Evolutionary conservation across 495 filamentous ascomycete species (phyloP).

Genomic region (Penicillium cataractarum): DNA sequence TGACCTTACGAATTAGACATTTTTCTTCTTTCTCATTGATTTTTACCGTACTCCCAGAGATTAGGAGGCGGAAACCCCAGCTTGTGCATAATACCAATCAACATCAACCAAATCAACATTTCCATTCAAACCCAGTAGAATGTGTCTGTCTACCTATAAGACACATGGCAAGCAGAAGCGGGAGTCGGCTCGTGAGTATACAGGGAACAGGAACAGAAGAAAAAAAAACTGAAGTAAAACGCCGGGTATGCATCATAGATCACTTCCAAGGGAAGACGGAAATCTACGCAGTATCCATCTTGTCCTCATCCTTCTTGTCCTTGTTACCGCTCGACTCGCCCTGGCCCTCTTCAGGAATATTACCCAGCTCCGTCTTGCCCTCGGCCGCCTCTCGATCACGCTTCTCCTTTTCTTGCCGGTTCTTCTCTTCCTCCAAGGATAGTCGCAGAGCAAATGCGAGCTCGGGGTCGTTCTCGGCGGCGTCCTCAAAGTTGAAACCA

Average conservation of each 20-base stretch:
- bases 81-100: slow-evolving; percentile 32
- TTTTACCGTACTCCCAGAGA: slow-evolving; percentile 13
- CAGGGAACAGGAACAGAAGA: slow-evolving; percentile 18
- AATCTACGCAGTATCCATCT: slow-evolving; percentile 67
- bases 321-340: slow-evolving; percentile 69
- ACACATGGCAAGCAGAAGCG: not conserved
- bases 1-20: slow-evolving; percentile 37
- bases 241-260: slow-evolving; percentile 52
- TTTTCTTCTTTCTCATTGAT: slow-evolving; percentile 1
- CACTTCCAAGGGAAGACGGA: slow-evolving; percentile 24
- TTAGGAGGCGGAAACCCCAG: not conserved
- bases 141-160: slow-evolving; percentile 1
- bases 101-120: slow-evolving; percentile 26
- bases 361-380: slow-evolving; percentile 68
- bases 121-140: slow-evolving; percentile 20
- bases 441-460: slow-evolving; percentile 93
- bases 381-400: slow-evolving; percentile 75
- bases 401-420: slow-evolving; percentile 81
- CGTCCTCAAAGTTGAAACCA: slow-evolving; percentile 60
- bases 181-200: slow-evolving; percentile 31
- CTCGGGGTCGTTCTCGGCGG: slow-evolving; percentile 80
- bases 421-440: slow-evolving; percentile 98
- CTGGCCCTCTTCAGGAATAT: slow-evolving; percentile 82
- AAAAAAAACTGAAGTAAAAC: slow-evolving; percentile 37
- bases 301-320: slow-evolving; percentile 74